A percentile compares a stretch with the other conserved stretches of the same genome.
Conservation (phyloP, 2,329 filamentous ascomycete genomes). For the Pseudogymnoascus sp. region DNA sequence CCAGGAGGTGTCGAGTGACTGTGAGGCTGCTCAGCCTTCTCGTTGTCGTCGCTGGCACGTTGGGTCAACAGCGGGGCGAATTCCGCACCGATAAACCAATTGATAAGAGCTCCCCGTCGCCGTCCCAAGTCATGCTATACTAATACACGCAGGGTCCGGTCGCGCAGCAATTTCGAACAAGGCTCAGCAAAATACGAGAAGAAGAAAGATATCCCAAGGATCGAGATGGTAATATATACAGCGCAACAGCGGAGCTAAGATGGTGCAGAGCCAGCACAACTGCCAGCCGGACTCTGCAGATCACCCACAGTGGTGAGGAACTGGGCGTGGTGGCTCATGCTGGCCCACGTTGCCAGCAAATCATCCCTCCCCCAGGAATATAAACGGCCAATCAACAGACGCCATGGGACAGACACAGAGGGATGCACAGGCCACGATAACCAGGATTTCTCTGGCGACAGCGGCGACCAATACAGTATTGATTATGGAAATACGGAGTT, state of each 20-base stretch:
- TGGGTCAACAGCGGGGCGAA: constrained; percentile 12
- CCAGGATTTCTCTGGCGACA: constrained; percentile 6
- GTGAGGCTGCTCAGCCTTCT: constrained; percentile 11
- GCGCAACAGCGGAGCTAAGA: constrained; percentile 4
- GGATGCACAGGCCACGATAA: constrained; percentile 7
- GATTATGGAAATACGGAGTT: background rate
- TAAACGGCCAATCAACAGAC: constrained; percentile 5
- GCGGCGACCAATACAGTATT: constrained; percentile 7
- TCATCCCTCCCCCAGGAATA: constrained; percentile 11
- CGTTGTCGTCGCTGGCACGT: constrained; percentile 4
- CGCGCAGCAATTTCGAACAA: constrained; percentile 10
- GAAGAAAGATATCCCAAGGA: background rate
- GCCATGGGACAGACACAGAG: background rate
- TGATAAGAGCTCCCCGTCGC: constrained; percentile 12
- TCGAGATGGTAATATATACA: constrained; percentile 6
- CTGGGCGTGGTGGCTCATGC: constrained; percentile 7
- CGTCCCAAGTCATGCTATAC: constrained; percentile 10
- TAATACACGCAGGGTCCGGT: constrained; percentile 1
- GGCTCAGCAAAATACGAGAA: constrained; percentile 10
- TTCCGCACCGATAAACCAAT: constrained; percentile 12
- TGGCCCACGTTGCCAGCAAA: constrained; percentile 12
- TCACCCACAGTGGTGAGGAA: constrained; percentile 9
- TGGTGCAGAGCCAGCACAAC: constrained; percentile 9
- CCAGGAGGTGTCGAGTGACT: constrained; percentile 5
- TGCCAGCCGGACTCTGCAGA: constrained; percentile 9